Conservation (phyloP, 2,329 filamentous ascomycete species). For the Ceratocystis diversiconidia region DNA sequence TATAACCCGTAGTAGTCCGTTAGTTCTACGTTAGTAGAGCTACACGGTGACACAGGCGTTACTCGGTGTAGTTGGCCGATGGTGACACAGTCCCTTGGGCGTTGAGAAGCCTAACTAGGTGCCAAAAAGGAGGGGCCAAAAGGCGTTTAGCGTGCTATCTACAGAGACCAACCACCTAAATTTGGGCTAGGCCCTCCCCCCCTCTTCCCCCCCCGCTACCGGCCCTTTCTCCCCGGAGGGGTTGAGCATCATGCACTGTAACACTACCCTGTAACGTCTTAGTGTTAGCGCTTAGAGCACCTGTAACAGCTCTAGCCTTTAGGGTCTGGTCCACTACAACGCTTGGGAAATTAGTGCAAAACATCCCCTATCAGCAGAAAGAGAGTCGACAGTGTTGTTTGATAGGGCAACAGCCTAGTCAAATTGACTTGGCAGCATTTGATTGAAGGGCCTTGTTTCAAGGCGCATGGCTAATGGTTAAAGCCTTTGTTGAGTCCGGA, state of each 20-base stretch:
- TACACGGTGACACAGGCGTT: conserved; percentile 1
- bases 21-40: not conserved
- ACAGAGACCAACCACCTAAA: not conserved
- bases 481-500: not conserved
- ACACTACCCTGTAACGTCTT: not conserved
- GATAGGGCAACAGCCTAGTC: not conserved
- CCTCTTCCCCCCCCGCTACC: not conserved
- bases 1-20: not conserved
- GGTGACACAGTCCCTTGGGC: not conserved
- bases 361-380: not conserved
- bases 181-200: no score
- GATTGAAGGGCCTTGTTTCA: no score
- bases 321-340: not conserved
- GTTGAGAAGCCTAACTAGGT: not conserved
- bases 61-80: not conserved
- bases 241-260: not conserved
- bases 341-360: not conserved
- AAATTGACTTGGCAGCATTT: no score
- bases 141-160: not conserved
- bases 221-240: not conserved
- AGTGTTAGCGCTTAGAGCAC: not conserved
- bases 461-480: no score
- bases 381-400: not conserved
- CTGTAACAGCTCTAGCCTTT: not conserved
- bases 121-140: not conserved